Evolutionary conservation across 2,329 filamentous ascomycete genomes (phyloP), one percentile per base, ranked within the genome.

Genomic region (Stagonosporopsis chrysanthemi): DNA sequence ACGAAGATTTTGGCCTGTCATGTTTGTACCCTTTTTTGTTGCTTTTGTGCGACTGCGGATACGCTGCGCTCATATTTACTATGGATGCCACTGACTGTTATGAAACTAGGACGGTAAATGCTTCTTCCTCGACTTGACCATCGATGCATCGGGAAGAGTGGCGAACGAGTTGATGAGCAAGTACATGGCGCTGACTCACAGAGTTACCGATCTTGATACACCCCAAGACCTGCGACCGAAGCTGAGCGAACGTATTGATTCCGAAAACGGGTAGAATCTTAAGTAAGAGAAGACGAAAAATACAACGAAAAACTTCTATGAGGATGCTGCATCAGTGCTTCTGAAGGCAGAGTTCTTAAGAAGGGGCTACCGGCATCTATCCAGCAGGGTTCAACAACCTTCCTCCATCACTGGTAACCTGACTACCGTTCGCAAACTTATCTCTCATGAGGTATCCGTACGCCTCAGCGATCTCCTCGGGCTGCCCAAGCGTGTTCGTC

Each of bases 371-470:
- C n/a, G 8, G 7, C 17, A 38, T n/a, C 4, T 11, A 28, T 29
- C 40, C 52, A 11, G 11, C 24, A 31, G 46, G 46, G 28, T 47
- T 51, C 41, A 71, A 54, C 50, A 78, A 50, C 41, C 66, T 71
- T 6, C 79, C 79, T 12, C 78, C 78, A 63, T 79, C 74, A 22
- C 68, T 68, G 9, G 65, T 64, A 7, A 78, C 60, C 26, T 70
- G 52, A 11, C 56, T 63, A 1, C 79, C 79, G 1, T 74, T 79
- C 9, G 73, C 69, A 63, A 76, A 79, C 33, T 62, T 48, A 67
- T 81, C 79, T 60, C 73, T 76, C 79, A 82, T 81, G 9, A 76
- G 42, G 63, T 76, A 80, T 3, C 77, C 62, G 73, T 81, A 81
- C 19, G 75, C 73, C 69, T 82, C 79, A 1, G 78, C 79, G 51